phyloP scores from a whole-genome alignment of 2,329 filamentous ascomycete species.

The Geosmithia putterillii region DNA sequence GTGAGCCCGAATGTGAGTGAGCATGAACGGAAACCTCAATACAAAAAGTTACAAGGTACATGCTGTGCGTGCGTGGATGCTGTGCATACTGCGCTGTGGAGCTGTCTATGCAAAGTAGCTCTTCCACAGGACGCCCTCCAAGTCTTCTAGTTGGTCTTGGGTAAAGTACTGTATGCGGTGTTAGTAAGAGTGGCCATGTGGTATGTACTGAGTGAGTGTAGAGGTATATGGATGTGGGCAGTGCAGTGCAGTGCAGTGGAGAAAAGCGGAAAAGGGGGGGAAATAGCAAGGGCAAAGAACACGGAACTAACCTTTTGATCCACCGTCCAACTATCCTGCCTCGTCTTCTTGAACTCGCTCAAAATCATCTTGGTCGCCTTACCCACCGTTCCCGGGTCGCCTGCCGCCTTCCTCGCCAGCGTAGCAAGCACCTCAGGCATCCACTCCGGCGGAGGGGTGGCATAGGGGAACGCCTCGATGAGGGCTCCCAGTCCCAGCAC shows the following conservation, averaged over 20 bases:
- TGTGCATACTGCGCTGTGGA: background rate
- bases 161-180: constrained; percentile 56
- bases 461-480: constrained; percentile 92
- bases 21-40: too few relatives aligned
- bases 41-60: too few relatives aligned
- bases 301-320: constrained; percentile 74
- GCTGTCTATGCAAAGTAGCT: constrained; percentile 78
- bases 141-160: constrained; percentile 81
- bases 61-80: too few relatives aligned
- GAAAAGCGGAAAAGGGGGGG: background rate
- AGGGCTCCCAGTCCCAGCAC: constrained; percentile 84
- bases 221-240: background rate
- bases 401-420: constrained; percentile 73
- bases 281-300: background rate
- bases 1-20: too few relatives aligned
- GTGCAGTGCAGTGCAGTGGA: background rate
- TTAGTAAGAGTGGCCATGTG: background rate
- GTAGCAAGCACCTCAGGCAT: constrained; percentile 86
- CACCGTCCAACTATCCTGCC: constrained; percentile 96
- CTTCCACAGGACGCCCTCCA: constrained; percentile 98
- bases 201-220: background rate
- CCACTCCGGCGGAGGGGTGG: constrained; percentile 83
- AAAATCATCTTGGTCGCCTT: constrained; percentile 91
- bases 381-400: constrained; percentile 82
- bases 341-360: constrained; percentile 98